phyloP scores from a whole-genome alignment of 2,329 filamentous ascomycete genomes.

The Periconia sp. region DNA sequence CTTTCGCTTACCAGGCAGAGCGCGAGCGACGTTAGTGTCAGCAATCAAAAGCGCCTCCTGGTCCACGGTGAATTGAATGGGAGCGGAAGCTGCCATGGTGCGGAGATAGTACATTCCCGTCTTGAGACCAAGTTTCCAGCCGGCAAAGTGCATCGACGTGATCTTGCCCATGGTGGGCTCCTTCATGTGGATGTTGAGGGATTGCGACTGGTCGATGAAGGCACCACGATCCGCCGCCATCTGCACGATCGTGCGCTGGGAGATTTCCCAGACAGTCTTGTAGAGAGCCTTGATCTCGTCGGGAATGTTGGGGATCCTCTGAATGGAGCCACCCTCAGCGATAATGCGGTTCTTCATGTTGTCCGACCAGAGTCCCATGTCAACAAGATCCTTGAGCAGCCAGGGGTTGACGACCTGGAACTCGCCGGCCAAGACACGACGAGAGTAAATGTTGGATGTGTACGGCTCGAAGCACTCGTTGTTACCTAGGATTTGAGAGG shows the following conservation, averaged over 20 bases:
- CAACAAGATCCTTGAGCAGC: conserved; percentile 96
- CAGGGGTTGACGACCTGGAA: conserved; percentile 99
- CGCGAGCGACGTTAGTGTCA: conserved; percentile 77
- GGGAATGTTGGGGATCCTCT: conserved; percentile 96
- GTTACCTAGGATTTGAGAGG: conserved; percentile 96
- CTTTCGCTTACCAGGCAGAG: conserved; percentile 72
- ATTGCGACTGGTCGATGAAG: conserved; percentile 99
- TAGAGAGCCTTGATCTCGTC: conserved; percentile 95
- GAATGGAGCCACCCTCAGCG: conserved; percentile 91
- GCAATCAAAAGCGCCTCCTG: conserved; percentile 90
- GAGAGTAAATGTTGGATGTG: conserved; percentile 99
- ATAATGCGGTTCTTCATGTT: conserved; percentile 99
- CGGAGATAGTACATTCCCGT: conserved; percentile 99
- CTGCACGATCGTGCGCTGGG: conserved; percentile 91
- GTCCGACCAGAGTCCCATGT: conserved; percentile 97
- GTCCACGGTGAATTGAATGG: conserved; percentile 99
- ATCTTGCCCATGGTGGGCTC: conserved; percentile 99
- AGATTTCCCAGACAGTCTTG: conserved; percentile 99
- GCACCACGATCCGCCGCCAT: conserved; percentile 98
- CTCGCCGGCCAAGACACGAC: conserved; percentile 94
- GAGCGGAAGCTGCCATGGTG: conserved; percentile 93
- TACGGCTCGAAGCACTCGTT: conserved; percentile 99
- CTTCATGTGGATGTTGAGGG: conserved; percentile 99
- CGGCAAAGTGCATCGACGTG: conserved; percentile 98
- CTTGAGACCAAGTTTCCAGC: conserved; percentile 99